A percentile compares a stretch with the other conserved stretches of the same genome.
Evolutionary conservation across 192 early-diverging fungal genomes (phyloP).

Genomic region (Backusella parvicylindrica): DNA sequence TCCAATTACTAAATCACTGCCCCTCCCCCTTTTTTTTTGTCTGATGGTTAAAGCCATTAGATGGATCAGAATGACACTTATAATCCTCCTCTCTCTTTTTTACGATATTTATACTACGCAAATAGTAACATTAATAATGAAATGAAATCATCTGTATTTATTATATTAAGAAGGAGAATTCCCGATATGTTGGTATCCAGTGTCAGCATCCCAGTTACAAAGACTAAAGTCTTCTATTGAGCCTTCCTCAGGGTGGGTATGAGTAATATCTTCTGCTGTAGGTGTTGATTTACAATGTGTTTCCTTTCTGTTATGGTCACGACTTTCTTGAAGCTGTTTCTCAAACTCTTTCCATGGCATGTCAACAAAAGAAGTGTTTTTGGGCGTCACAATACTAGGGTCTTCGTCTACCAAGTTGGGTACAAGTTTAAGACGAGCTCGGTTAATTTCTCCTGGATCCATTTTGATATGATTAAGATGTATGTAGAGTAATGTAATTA

Average conservation of each 20-base stretch:
- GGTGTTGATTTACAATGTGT: neutral
- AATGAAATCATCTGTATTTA: neutral
- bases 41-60: neutral
- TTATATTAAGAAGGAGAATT: neutral
- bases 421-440: neutral
- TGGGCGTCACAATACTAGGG: slow-evolving; percentile 17
- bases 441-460: slow-evolving; percentile 12
- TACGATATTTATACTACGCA: too few species aligned
- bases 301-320: neutral
- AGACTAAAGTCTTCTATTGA: slow-evolving; percentile 6
- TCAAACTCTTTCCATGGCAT: slow-evolving; percentile 10
- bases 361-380: slow-evolving; percentile 16
- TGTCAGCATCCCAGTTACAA: slow-evolving; percentile 4
- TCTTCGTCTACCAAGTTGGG: slow-evolving; percentile 22
- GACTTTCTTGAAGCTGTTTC: neutral
- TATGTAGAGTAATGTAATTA: neutral
- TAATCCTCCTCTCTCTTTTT: neutral
- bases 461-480: too few species aligned
- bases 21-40: neutral
- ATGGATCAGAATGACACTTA: neutral
- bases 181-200: neutral
- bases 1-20: neutral
- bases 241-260: neutral
- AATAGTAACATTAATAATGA: neutral
- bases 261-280: neutral